These are phyloP conservation scores for Aurantiochytrium sp. DNA, from an alignment of 108 stramenopile genomes.

Conservation along the genomic window DNA sequence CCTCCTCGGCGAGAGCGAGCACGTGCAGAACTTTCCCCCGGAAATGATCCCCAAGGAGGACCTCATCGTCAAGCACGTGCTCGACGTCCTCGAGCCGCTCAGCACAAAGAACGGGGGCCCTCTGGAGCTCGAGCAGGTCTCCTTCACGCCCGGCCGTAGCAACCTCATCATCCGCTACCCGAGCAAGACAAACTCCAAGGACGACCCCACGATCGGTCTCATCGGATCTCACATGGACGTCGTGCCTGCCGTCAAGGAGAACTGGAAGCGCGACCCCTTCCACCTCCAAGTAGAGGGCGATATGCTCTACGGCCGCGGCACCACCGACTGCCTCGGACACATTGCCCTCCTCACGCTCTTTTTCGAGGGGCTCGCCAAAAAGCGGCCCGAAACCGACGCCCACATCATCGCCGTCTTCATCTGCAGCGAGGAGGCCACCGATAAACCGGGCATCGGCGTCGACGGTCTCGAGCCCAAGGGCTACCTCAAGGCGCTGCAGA, in stretches of 20 bases:
- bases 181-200: slow-evolving; percentile 37
- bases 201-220: slow-evolving; percentile 51
- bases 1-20: slow-evolving; percentile 54
- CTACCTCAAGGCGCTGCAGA: slow-evolving; percentile 53
- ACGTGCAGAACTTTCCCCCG: slow-evolving; percentile 47
- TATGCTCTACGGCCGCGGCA: slow-evolving; percentile 60
- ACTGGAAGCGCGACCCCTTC: slow-evolving; percentile 61
- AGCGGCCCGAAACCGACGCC: slow-evolving; percentile 46
- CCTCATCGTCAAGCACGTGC: slow-evolving; percentile 49
- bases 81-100: slow-evolving; percentile 51
- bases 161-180: slow-evolving; percentile 63
- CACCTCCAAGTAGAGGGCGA: slow-evolving; percentile 56
- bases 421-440: slow-evolving; percentile 59
- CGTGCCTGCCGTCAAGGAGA: slow-evolving; percentile 58
- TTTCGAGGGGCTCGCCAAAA: slow-evolving; percentile 49
- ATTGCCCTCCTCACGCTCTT: slow-evolving; percentile 61
- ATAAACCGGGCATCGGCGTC: slow-evolving; percentile 53
- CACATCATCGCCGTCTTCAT: slow-evolving; percentile 57
- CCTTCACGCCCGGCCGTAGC: slow-evolving; percentile 57
- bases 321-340: slow-evolving; percentile 67
- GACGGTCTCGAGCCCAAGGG: slow-evolving; percentile 53
- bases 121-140: slow-evolving; percentile 53
- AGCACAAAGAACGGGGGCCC: slow-evolving; percentile 59
- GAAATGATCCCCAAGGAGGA: slow-evolving; percentile 36
- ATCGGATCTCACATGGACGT: slow-evolving; percentile 64